Base-by-base conservation (phyloP, 2,329 filamentous ascomycete species). In the Lecanosticta acicola region DNA sequence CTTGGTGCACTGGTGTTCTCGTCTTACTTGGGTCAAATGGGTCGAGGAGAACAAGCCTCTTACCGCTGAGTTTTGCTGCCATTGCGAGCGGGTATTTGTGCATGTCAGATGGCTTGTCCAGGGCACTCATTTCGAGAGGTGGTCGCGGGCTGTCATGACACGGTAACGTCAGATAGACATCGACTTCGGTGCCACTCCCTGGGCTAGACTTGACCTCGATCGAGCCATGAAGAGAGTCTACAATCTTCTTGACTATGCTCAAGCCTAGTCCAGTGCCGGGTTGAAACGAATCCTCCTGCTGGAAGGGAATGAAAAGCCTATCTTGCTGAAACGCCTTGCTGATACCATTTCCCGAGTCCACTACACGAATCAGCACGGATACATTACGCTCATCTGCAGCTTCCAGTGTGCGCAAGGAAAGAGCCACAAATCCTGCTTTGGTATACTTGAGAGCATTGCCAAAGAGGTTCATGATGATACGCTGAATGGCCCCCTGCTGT, bases 181-280 rank as follows among this genome's bases (percentile, higher is more conserved):
- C 48, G 16, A 59, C 50, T 36, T 59, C 56, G 1, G 59, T 59
- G 2, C 59, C 59, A 3, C 57, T 47, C 9, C 45, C 50, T 19
- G 72, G 66, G 43, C 76, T 69, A 40, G 72, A 79, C 18, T 49
- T 70, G 26, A 85, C 71, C 7, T 77, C 71, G 35, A 85, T 78
- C 4, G 68, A 72, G 0, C 82, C 82, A 20, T 74, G 72, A 1
- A 85, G 66, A 19, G 78, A 75, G 38, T 76, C 39, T 3, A 84
- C 75, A 4, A 86, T 77, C 11, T 49, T 64, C 53, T 59, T 71
- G 32, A 66, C 63, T 35, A 68, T 65, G 19, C 52, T 58, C 11
- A 68, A 53, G 5, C 65, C 65, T 4, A 68, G 54, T 1, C 65
- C 65, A 5, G 64, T 66, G 7, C 65, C 65, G 9, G 58, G 46